Percentiles rank a stretch among this genome's conserved stretches.
phyloP scores from a whole-genome alignment of 148 eudicot species.

The Linanthus parryae region DNA sequence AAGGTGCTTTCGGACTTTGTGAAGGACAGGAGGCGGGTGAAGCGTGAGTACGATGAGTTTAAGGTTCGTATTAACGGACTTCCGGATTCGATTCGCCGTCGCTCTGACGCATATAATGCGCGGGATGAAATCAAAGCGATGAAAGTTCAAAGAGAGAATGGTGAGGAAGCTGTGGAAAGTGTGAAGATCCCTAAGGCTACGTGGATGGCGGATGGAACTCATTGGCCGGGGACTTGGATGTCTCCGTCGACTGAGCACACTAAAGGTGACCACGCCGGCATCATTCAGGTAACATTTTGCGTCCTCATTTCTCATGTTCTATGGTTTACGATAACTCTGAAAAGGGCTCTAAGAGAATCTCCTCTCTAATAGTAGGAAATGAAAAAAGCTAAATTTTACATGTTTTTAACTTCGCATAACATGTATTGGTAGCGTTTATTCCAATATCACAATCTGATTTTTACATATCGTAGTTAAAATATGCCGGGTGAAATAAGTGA shows the following conservation, averaged over 20 bases:
- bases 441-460: too few relatives aligned
- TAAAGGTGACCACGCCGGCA: constrained; percentile 88
- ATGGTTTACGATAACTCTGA: too few relatives aligned
- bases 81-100: constrained; percentile 73
- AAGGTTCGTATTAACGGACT: constrained; percentile 84
- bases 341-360: too few relatives aligned
- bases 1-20: constrained; percentile 76
- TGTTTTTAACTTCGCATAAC: too few relatives aligned
- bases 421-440: too few relatives aligned
- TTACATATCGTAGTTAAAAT: too few relatives aligned
- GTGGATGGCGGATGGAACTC: constrained; percentile 88
- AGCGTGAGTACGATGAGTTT: constrained; percentile 89
- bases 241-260: constrained; percentile 53
- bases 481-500: too few relatives aligned
- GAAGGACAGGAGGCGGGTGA: constrained; percentile 75
- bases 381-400: too few relatives aligned
- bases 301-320: too few relatives aligned
- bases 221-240: constrained; percentile 90
- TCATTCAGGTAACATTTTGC: constrained; percentile 56
- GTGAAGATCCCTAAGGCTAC: constrained; percentile 63
- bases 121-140: constrained; percentile 82
- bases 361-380: too few relatives aligned
- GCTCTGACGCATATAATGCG: constrained; percentile 86
- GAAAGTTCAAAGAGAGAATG: constrained; percentile 59
- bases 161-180: constrained; percentile 48